Percentiles rank a stretch among this genome's conserved stretches.
Evolutionary conservation across 768 basidiomycete genomes (phyloP).

Genomic region (Xanthoconium purpureum): DNA sequence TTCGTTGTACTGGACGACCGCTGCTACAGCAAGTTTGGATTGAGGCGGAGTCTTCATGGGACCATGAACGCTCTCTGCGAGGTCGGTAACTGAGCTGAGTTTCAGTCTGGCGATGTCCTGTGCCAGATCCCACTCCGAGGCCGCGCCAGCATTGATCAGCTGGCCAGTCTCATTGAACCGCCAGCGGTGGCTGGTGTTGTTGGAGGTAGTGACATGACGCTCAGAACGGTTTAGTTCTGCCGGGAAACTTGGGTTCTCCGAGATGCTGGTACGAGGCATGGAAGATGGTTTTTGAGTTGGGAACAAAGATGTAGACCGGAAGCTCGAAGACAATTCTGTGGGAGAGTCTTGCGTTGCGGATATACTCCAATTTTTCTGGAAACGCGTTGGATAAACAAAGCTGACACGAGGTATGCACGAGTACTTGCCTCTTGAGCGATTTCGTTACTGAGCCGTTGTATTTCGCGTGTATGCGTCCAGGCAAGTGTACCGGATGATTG

Average conservation of each 20-base stretch:
- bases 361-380: constrained; percentile 47
- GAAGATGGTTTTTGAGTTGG: constrained; percentile 38
- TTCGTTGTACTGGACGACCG: constrained; percentile 58
- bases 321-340: constrained; percentile 33
- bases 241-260: constrained; percentile 21
- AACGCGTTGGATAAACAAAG: constrained; percentile 15
- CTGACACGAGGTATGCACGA: constrained; percentile 26
- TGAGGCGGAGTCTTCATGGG: constrained; percentile 68
- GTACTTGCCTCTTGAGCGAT: constrained; percentile 44
- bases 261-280: constrained; percentile 46
- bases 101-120: constrained; percentile 73
- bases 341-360: constrained; percentile 39
- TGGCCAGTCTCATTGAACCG: constrained; percentile 62
- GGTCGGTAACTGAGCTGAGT: constrained; percentile 54
- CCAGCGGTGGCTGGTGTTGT: constrained; percentile 51
- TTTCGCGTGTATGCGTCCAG: constrained; percentile 51
- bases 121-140: constrained; percentile 66
- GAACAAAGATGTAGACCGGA: constrained; percentile 31
- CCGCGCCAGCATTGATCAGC: constrained; percentile 51
- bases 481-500: constrained; percentile 36
- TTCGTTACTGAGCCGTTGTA: constrained; percentile 32
- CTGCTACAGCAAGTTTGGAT: constrained; percentile 50
- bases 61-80: constrained; percentile 45
- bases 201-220: constrained; percentile 36
- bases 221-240: constrained; percentile 35